phyloP scores from a whole-genome alignment of 2,329 filamentous ascomycete genomes.

The Lecanoromycetidae sp. region DNA sequence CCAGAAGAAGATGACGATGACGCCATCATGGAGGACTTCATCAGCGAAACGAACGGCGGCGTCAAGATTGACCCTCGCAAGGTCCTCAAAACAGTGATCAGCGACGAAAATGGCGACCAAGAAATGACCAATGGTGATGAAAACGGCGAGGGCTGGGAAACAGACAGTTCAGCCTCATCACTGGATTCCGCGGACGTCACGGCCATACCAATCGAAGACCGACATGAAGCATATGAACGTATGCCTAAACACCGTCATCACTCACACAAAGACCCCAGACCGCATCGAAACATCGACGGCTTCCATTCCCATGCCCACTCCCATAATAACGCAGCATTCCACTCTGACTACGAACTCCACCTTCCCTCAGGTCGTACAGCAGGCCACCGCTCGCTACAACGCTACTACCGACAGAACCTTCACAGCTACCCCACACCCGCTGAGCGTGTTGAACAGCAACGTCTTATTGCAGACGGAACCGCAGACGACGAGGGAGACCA shows the following conservation, averaged over 20 bases:
- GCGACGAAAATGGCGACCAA: conserved; percentile 42
- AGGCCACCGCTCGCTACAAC: conserved; percentile 75
- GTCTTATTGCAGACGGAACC: conserved; percentile 45
- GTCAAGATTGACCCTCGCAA: conserved; percentile 56
- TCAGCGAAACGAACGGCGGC: conserved; percentile 42
- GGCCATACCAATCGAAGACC: conserved; percentile 58
- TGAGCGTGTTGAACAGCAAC: conserved; percentile 56
- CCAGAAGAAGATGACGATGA: conserved; percentile 52
- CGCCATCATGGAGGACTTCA: conserved; percentile 38
- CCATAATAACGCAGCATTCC: conserved; percentile 66
- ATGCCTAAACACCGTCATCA: conserved; percentile 65
- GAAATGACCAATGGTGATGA: conserved; percentile 41
- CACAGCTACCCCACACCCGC: conserved; percentile 67
- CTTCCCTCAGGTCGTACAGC: conserved; percentile 80
- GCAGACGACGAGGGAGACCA: conserved; percentile 38
- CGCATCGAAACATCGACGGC: conserved; percentile 62
- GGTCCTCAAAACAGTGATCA: conserved; percentile 38
- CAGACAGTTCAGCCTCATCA: conserved; percentile 80
- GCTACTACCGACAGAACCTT: conserved; percentile 88
- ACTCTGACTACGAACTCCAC: conserved; percentile 88
- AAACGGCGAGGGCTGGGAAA: conserved; percentile 84
- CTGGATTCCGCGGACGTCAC: conserved; percentile 75
- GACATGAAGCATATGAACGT: conserved; percentile 58
- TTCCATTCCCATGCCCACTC: conserved; percentile 77
- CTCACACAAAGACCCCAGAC: conserved; percentile 55